Evolutionary conservation across 2,329 filamentous ascomycete genomes (phyloP), one percentile per base, ranked within the genome.

Genomic region (Pyricularia sp.): DNA sequence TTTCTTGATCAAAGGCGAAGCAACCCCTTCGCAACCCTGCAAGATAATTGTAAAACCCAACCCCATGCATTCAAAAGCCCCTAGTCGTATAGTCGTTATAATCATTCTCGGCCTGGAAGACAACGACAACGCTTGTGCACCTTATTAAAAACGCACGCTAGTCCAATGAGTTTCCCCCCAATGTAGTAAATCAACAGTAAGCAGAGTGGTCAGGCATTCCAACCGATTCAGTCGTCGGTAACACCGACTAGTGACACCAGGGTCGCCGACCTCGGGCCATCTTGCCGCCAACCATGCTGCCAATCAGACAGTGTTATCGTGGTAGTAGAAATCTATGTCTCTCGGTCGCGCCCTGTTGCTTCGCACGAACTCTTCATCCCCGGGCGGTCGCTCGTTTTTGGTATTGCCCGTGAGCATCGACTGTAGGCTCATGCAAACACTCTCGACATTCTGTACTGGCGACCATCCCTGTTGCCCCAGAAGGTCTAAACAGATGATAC

Each of bases 321-420:
- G 91, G 73, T 96, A 99, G 69, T 91, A 85, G 73, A 97, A 99
- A 70, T 89, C 87, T 68, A 99, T 96, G 75, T 99, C 93, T 70
- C 88, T 84, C 60, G 93, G 91, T 53, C 93, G 82, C 68, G 87
- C 83, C 30, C 85, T 85, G 73, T 97, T 96, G 67, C 84, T 85
- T 65, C 85, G 82, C 30, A 96, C 92, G 72, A 99, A 97, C 12
- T 94, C 89, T 65, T 89, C 90, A 72, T 99, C 92, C 4, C 93
- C 94, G 0, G 89, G 88, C 0, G 94, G 94, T 40, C 94, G 83
- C 77, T 97, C 93, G 71, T 93, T 88, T 78, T 93, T 93, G 12
- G 85, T 88, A 75, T 99, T 99, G 67, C 93, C 92, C 1, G 94
- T 97, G 72, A 99, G 78, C 94, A 99, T 99, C 78, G 91, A 96